Evolutionary conservation across 1,284 basidiomycete genomes (phyloP), one percentile per base, ranked within the genome.

Genomic region (Cryptococcus sp.): DNA sequence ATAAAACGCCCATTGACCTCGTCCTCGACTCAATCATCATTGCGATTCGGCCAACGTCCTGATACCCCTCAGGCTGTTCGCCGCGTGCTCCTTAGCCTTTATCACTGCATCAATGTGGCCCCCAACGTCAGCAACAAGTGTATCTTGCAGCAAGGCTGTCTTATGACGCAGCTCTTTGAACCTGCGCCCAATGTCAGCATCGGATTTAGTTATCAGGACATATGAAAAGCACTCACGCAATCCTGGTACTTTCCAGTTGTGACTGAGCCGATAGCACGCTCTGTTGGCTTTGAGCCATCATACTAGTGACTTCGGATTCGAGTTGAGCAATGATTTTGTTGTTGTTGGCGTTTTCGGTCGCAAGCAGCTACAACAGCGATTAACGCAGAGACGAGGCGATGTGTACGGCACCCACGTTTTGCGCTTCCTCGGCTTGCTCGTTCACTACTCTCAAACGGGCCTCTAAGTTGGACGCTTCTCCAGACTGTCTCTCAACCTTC

Each of bases 391-490:
- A 17, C 31, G 7, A 35, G 40, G 16, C 17, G 38, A 22, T 53
- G 11, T 31, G 19, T 49, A 46, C 39, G 11, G 40, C 44, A 81
- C 85, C 69, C 61, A 90, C 90, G 70, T 87, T 85, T 73, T 88
- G 85, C 46, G 88, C 80, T 60, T 88, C 85, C 61, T 92, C 89
- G 0, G 89, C 88, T 71, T 91, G 86, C 49, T 89, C 87, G 17
- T 71, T 64, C 10, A 74, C 66, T 27, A 73, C 63, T 54, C 71
- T 75, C 20, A 78, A 62, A 42, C 72, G 70, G 31, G 69, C 87
- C 71, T 89, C 86, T 22, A 87, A 71, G 67, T 87, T 86, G 42
- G 79, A 79, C 27, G 87, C 84, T 66, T 90, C 88, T 64, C 88
- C 86, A 51, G 87, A 86, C 60, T 74, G 67, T 23, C 69, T 64